phyloP scores from a whole-genome alignment of 1,284 basidiomycete genomes.

The Heterobasidion parviporum region DNA sequence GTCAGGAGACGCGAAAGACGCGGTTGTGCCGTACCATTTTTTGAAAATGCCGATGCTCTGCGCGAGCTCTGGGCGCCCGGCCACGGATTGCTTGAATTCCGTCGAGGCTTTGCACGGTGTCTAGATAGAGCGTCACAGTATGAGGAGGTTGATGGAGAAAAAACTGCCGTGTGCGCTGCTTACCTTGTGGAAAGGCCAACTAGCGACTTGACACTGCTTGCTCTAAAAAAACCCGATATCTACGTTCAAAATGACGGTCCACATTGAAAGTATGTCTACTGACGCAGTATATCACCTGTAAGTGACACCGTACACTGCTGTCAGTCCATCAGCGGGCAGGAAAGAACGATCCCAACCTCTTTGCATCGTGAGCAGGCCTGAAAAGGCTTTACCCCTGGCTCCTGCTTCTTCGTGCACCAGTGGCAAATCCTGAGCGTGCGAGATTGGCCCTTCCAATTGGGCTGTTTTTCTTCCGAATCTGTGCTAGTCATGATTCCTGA shows the following conservation, averaged over 20 bases:
- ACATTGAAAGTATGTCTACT: neutral
- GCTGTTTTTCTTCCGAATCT: neutral
- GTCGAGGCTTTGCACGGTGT: neutral
- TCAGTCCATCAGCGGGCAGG: neutral
- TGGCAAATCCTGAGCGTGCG: conserved; percentile 1
- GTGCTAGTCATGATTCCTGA: neutral
- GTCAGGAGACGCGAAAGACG: neutral
- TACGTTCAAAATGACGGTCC: neutral
- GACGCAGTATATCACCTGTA: conserved; percentile 1
- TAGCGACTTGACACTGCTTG: conserved; percentile 3
- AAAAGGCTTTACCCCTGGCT: conserved; percentile 1
- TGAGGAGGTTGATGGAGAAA: no score
- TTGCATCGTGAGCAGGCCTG: conserved; percentile 2
- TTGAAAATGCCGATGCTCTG: neutral
- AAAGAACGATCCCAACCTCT: neutral
- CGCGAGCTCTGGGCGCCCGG: neutral
- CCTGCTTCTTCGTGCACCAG: conserved; percentile 3
- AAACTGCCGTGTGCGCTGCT: neutral
- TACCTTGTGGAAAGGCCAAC: conserved; percentile 4
- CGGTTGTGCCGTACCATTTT: neutral
- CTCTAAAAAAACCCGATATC: neutral
- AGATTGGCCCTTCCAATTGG: conserved; percentile 1
- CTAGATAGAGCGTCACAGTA: neutral
- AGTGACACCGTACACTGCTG: neutral
- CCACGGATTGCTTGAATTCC: neutral